Evolutionary conservation across 345 rosid species (phyloP).

Genomic region (Hypericum perforatum): DNA sequence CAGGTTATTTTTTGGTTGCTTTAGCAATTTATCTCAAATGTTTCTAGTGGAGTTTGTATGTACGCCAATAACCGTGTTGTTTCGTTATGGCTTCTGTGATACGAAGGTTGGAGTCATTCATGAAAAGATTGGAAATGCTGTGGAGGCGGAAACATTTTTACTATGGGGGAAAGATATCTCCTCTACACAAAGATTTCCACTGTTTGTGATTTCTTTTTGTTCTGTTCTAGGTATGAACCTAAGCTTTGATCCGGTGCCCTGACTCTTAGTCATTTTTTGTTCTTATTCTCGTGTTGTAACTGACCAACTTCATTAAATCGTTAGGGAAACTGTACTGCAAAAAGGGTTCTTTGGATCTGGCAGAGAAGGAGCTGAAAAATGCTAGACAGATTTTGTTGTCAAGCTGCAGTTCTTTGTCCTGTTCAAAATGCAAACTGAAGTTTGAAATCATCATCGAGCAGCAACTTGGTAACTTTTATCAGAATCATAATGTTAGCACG

Average conservation of each 20-base stretch:
- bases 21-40: background rate
- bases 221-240: conserved; percentile 54
- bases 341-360: conserved; percentile 48
- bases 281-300: conserved; percentile 8
- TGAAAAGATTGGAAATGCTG: conserved; percentile 76
- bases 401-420: conserved; percentile 29
- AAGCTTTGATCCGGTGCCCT: background rate
- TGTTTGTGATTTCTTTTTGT: conserved; percentile 60
- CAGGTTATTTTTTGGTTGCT: conserved; percentile 43
- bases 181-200: conserved; percentile 39
- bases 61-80: background rate
- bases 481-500: conserved; percentile 24
- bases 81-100: conserved; percentile 8
- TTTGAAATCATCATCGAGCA: conserved; percentile 49
- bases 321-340: conserved; percentile 64
- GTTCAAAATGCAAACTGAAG: conserved; percentile 56
- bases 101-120: conserved; percentile 60
- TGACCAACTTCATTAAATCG: conserved; percentile 5
- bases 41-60: background rate
- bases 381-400: conserved; percentile 43
- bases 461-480: conserved; percentile 65
- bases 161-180: conserved; percentile 83
- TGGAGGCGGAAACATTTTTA: conserved; percentile 56
- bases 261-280: conserved; percentile 4
- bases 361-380: conserved; percentile 55